Conservation (phyloP, 345 rosid species). For the Dipteronia sinensis region DNA sequence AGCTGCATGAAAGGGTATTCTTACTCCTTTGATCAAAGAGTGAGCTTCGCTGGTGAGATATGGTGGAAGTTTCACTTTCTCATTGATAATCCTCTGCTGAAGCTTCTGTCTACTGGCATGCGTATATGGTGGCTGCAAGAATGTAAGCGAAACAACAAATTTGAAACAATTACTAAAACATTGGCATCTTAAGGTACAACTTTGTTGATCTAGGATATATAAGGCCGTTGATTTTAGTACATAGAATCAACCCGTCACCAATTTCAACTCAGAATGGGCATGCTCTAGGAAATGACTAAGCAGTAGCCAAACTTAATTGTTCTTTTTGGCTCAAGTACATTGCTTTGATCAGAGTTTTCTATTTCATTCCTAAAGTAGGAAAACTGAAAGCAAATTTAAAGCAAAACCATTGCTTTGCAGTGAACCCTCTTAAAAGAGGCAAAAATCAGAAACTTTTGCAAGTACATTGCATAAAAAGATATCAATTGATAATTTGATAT, state of each 20-base stretch:
- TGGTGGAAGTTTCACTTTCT: conserved; percentile 70
- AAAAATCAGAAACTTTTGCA: neutral
- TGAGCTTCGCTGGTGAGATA: conserved; percentile 63
- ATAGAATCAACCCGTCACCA: neutral
- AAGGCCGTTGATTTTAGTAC: neutral
- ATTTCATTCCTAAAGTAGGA: neutral
- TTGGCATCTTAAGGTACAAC: neutral
- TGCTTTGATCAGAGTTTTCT: neutral
- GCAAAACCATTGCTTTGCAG: neutral
- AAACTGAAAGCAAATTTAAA: neutral
- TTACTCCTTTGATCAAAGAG: conserved; percentile 74
- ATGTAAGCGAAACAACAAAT: neutral
- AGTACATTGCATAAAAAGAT: neutral
- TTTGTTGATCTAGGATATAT: conserved; percentile 8
- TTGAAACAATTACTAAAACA: neutral
- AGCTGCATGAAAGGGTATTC: conserved; percentile 14
- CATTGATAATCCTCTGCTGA: conserved; percentile 69
- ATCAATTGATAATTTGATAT: neutral
- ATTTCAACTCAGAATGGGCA: neutral
- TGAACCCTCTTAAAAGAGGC: neutral
- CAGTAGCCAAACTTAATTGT: neutral
- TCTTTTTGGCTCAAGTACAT: neutral
- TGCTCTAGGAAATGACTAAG: neutral
- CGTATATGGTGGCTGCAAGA: conserved; percentile 57
- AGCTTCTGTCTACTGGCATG: conserved; percentile 68